A percentile compares a stretch with the other conserved stretches of the same genome.
Conservation (phyloP, 2,329 filamentous ascomycete species). For the Colletotrichum sp. region DNA sequence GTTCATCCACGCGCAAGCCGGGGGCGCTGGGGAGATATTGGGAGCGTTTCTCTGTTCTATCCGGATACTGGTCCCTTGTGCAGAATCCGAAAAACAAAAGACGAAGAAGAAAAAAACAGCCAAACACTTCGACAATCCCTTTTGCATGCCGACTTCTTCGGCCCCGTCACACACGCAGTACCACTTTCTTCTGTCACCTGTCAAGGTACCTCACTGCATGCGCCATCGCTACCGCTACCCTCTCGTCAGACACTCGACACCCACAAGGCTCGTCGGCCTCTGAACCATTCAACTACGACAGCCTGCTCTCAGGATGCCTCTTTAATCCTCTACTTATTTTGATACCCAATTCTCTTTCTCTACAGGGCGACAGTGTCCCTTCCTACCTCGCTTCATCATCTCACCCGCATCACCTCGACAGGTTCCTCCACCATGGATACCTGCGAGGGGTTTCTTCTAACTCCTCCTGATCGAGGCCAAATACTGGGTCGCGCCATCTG, state of each 20-base stretch:
- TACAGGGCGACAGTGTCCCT: neutral
- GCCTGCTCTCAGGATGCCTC: conserved; percentile 8
- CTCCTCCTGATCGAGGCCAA: conserved; percentile 55
- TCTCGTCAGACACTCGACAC: neutral
- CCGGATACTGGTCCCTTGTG: neutral
- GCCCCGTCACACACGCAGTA: neutral
- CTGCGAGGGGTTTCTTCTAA: conserved; percentile 52
- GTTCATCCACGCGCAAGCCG: neutral
- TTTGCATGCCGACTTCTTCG: neutral
- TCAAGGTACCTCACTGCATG: neutral
- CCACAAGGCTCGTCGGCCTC: neutral
- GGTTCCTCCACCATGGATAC: conserved; percentile 16
- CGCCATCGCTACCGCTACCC: neutral
- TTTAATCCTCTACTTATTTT: neutral
- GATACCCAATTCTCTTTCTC: neutral
- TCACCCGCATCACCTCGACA: neutral
- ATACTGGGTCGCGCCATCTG: conserved; percentile 56
- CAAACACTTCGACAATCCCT: neutral
- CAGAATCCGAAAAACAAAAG: neutral
- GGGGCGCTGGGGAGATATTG: conserved; percentile 4
- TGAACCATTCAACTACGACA: neutral
- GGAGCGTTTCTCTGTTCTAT: neutral
- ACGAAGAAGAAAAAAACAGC: neutral
- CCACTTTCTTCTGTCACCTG: neutral
- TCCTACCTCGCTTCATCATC: neutral